These are phyloP conservation scores for Penicillium waksmanii DNA, from an alignment of 495 filamentous ascomycete species.

Conservation along the genomic window DNA sequence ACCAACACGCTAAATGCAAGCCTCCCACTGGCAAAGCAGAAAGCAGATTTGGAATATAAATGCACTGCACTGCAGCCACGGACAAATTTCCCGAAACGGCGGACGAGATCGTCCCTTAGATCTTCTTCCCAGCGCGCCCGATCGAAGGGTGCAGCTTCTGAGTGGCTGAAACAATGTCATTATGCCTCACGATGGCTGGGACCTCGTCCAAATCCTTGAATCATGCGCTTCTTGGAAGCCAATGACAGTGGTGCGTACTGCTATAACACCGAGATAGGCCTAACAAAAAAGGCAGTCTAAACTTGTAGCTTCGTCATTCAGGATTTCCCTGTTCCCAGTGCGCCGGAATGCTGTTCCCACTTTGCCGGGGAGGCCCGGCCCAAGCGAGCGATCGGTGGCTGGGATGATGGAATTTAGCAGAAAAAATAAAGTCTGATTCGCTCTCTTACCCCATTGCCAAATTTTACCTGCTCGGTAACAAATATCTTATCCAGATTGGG, in stretches of 20 bases:
- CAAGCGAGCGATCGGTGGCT: constrained; percentile 32
- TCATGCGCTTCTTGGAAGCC: constrained; percentile 4
- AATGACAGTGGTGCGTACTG: background rate
- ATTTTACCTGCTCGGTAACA: background rate
- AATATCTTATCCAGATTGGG: background rate
- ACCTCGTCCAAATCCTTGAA: constrained; percentile 2
- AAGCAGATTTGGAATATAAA: constrained; percentile 8
- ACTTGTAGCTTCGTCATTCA: background rate
- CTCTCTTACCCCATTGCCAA: background rate
- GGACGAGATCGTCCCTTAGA: constrained; percentile 27
- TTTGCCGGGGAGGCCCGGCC: constrained; percentile 22
- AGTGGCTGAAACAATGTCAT: constrained; percentile 25
- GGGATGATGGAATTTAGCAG: constrained; percentile 7
- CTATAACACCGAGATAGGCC: background rate
- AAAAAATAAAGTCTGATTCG: background rate
- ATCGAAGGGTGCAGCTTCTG: constrained; percentile 18
- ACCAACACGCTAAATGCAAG: background rate
- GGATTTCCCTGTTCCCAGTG: constrained; percentile 12
- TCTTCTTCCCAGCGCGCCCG: constrained; percentile 15
- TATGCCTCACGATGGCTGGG: constrained; percentile 10
- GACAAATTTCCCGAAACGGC: constrained; percentile 33
- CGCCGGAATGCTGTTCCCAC: constrained; percentile 16
- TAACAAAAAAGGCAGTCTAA: background rate
- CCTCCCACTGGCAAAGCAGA: constrained; percentile 11
- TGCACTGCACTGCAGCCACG: constrained; percentile 29